These are phyloP conservation scores for Acer yangbiense DNA, from an alignment of 345 rosid species.

Conservation along the genomic window DNA sequence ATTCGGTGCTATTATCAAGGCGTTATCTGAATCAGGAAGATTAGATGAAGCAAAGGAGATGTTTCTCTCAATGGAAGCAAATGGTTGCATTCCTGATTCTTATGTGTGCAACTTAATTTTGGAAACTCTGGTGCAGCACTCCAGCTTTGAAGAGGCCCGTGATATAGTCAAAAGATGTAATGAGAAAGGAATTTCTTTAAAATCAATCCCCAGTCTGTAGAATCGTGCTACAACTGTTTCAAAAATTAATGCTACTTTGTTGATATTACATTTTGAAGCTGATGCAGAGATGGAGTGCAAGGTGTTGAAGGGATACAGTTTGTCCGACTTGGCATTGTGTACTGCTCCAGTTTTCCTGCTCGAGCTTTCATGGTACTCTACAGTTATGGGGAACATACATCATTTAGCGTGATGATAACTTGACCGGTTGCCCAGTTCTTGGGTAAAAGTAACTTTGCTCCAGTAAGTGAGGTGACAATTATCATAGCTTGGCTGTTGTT, in stretches of 20 bases:
- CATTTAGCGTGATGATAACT: background rate
- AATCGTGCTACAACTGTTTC: conserved; percentile 11
- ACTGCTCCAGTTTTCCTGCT: background rate
- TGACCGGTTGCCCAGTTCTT: background rate
- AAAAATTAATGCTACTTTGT: conserved; percentile 1
- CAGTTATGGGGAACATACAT: background rate
- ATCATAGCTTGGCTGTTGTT: background rate
- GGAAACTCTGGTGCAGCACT: conserved; percentile 32
- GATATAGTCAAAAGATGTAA: conserved; percentile 26
- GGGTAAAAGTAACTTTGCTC: background rate
- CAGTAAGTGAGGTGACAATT: background rate
- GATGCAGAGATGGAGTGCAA: background rate
- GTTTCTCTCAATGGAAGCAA: conserved; percentile 56
- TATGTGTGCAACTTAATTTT: conserved; percentile 47
- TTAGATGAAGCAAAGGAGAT: conserved; percentile 61
- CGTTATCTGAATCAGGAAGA: conserved; percentile 54
- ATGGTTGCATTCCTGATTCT: conserved; percentile 64
- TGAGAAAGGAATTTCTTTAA: conserved; percentile 27
- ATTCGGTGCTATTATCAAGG: conserved; percentile 53
- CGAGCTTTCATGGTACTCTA: conserved; percentile 2
- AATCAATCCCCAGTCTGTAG: conserved; percentile 16
- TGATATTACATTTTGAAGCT: conserved; percentile 5
- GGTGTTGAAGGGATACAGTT: background rate
- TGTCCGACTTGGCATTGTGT: background rate
- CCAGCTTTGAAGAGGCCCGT: conserved; percentile 32